Percentiles rank a stretch among this genome's conserved stretches.
These are phyloP conservation scores for Ophiostoma himal-ulmi DNA, from an alignment of 2,329 filamentous ascomycete genomes.

Conservation along the genomic window DNA sequence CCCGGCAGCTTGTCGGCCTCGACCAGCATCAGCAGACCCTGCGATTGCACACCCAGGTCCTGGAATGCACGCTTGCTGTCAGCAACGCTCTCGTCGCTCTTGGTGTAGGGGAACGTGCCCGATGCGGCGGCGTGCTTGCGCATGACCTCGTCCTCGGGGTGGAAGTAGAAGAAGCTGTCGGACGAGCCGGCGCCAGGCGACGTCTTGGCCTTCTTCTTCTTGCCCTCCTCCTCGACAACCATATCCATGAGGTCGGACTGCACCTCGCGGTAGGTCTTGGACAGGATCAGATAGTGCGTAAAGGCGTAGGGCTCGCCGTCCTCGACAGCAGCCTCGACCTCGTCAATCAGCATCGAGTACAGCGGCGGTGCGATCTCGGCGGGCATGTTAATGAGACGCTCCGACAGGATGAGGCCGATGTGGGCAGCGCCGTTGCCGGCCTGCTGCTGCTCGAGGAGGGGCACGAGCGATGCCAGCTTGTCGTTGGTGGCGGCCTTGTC, in stretches of 20 bases:
- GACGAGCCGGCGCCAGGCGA: not conserved
- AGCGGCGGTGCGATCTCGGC: constrained; percentile 85
- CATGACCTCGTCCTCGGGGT: constrained; percentile 89
- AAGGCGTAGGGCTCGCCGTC: constrained; percentile 91
- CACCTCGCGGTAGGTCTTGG: constrained; percentile 88
- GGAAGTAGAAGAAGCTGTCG: constrained; percentile 72
- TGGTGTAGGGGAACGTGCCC: constrained; percentile 71
- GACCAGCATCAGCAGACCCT: constrained; percentile 80
- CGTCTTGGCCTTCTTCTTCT: constrained; percentile 51
- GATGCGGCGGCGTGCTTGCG: constrained; percentile 66
- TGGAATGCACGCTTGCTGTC: constrained; percentile 95
- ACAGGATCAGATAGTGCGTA: constrained; percentile 84
- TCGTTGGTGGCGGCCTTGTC: constrained; percentile 47
- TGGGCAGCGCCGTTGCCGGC: constrained; percentile 37
- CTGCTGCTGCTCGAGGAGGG: constrained; percentile 45
- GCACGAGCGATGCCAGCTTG: constrained; percentile 50
- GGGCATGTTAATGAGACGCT: constrained; percentile 96
- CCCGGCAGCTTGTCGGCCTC: constrained; percentile 69
- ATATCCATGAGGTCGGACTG: constrained; percentile 57
- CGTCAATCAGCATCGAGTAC: constrained; percentile 89
- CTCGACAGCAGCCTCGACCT: constrained; percentile 80
- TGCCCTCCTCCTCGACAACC: constrained; percentile 30
- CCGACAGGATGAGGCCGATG: constrained; percentile 81
- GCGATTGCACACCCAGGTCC: constrained; percentile 80
- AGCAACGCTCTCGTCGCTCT: constrained; percentile 71